A percentile compares a stretch with the other conserved stretches of the same genome.
Conservation (phyloP, 139 green algal genomes). For the Tetradesmus obliquus region DNA sequence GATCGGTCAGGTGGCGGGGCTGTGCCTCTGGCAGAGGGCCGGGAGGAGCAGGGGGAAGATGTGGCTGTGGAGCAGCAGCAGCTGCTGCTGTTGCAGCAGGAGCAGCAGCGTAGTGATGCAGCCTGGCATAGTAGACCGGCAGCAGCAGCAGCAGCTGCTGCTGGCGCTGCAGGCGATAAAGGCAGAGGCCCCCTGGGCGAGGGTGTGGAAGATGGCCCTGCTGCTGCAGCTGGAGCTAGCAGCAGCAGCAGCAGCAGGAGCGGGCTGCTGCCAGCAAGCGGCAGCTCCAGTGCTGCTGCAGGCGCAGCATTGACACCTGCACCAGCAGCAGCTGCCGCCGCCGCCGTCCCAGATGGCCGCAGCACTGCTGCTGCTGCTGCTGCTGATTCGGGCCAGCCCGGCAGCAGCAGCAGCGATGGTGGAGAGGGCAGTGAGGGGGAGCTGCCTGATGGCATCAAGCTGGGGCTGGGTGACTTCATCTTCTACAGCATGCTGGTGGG, state of each 20-base stretch:
- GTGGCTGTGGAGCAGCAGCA: background rate
- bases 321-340: background rate
- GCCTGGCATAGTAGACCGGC: background rate
- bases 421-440: conserved; percentile 27
- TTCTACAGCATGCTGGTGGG: conserved; percentile 98
- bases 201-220: background rate
- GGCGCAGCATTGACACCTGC: background rate
- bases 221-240: background rate
- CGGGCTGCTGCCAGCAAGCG: background rate
- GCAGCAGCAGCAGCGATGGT: background rate
- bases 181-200: background rate
- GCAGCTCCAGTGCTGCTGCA: background rate
- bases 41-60: conserved; percentile 15
- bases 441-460: conserved; percentile 88
- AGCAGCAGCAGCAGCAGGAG: conserved; percentile 5
- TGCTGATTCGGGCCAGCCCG: background rate
- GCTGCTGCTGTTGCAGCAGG: background rate
- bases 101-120: background rate
- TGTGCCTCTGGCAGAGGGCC: conserved; percentile 26
- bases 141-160: background rate
- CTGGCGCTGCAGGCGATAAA: background rate
- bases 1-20: background rate
- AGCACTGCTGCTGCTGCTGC: background rate
- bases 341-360: background rate
- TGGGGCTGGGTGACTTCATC: conserved; percentile 98